A percentile compares a stretch with the other conserved stretches of the same genome.
phyloP scores from a whole-genome alignment of 106 monocot genomes.

The Dendrobium chrysotoxum region DNA sequence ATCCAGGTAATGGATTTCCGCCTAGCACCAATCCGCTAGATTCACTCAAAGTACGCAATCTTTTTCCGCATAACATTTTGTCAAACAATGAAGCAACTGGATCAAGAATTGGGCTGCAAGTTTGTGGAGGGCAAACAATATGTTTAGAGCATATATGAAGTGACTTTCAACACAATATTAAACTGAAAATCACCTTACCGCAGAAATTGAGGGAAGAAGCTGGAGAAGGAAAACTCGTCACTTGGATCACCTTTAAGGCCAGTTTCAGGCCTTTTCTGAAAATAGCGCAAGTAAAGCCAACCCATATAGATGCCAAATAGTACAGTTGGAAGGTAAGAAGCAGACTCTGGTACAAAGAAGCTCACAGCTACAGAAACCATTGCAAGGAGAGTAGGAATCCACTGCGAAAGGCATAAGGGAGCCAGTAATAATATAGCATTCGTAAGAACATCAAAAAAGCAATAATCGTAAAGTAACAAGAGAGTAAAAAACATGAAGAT shows the following conservation, averaged over 20 bases:
- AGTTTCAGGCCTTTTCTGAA: conserved; percentile 83
- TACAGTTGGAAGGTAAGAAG: conserved; percentile 61
- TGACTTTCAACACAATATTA: not conserved
- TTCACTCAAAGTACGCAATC: conserved; percentile 33
- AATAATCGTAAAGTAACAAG: not conserved
- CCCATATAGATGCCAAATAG: conserved; percentile 86
- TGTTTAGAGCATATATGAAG: not conserved
- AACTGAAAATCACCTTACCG: conserved; percentile 27
- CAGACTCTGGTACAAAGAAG: conserved; percentile 46
- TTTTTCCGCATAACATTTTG: conserved; percentile 72
- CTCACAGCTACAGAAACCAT: conserved; percentile 46
- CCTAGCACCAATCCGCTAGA: conserved; percentile 31
- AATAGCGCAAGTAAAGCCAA: conserved; percentile 92
- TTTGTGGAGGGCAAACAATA: conserved; percentile 3
- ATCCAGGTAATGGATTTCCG: conserved; percentile 75
- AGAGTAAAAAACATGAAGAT: not conserved
- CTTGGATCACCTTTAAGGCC: conserved; percentile 94
- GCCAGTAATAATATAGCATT: conserved; percentile 8
- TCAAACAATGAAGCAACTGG: conserved; percentile 78
- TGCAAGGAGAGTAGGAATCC: conserved; percentile 71
- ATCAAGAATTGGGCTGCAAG: conserved; percentile 69
- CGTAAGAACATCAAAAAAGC: not conserved
- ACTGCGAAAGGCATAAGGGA: conserved; percentile 28
- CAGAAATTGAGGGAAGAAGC: conserved; percentile 84
- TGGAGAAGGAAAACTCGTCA: conserved; percentile 89